Base-by-base conservation (phyloP, 768 basidiomycete species). In the Leccinum pellstonianum region DNA sequence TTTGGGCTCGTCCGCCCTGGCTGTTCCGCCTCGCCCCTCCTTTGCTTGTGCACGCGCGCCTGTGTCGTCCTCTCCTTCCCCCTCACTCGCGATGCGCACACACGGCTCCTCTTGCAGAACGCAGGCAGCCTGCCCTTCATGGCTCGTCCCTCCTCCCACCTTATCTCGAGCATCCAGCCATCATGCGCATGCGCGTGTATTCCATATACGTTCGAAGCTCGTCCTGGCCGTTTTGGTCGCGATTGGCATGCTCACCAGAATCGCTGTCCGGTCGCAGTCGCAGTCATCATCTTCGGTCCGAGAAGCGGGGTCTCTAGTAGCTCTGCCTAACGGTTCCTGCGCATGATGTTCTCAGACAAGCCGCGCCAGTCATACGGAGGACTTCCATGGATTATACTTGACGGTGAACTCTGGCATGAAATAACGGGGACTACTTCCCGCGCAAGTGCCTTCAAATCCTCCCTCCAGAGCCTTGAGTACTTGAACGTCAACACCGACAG, bases 141-240 rank as follows among this genome's bases (percentile, higher is more conserved):
- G 21, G 9, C 29, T 29, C 29, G 29, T 29, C 29, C 27, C 6
- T 8, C 29, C 8, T 9, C 9, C 9, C 29, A 29, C 29, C 29
- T 29, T 29, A 29, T 29, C 29, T 9, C 29, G 29, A 29, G 9
- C 29, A 12, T 19, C 8, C 14, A 67, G 65, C 27, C 25, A 60
- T 67, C 54, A 67, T 67, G 38, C 19, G 54, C 33, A 54, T 68
- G 57, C 64, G 67, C 17, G 23, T 65, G 37, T 68, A 65, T 41
- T 59, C 66, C 52, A 68, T 68, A 60, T 67, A 67, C 27, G 56
- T 17, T 67, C 66, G 2, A 59, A 15, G 19, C 33, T 5, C 23
- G 23, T 68, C 23, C 14, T 68, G 4, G 29, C 3, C 11, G 41
- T 65, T 38, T 49, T 68, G 38, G 15, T 58, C 12, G 17, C 10